Evolutionary conservation across 1,139 yeast genomes (phyloP).

Genomic region (Hyphopichia fennica): DNA sequence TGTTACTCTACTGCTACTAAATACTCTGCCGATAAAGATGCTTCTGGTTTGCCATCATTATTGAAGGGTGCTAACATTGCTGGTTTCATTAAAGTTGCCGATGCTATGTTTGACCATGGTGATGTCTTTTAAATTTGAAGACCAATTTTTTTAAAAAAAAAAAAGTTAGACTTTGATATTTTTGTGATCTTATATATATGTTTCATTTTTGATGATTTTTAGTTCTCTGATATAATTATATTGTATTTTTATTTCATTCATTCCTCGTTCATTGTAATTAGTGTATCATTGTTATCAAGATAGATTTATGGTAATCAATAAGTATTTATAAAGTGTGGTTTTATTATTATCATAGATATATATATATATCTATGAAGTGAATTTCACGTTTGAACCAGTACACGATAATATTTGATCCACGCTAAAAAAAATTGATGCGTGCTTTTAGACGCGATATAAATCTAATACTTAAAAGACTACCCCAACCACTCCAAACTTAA

Average conservation of each 20-base stretch:
- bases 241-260: not conserved
- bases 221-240: not conserved
- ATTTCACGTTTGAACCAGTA: too few species aligned
- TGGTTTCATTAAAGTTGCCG: constrained; percentile 97
- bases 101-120: constrained; percentile 98
- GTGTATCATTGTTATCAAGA: too few species aligned
- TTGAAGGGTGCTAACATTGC: constrained; percentile 99
- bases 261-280: not conserved
- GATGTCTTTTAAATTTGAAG: constrained; percentile 55
- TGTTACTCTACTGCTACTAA: constrained; percentile 85
- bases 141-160: too few species aligned
- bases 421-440: too few species aligned
- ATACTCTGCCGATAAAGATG: constrained; percentile 70
- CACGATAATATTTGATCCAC: too few species aligned
- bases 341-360: too few species aligned
- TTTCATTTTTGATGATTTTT: not conserved
- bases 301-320: too few species aligned
- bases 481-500: too few species aligned
- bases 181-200: not conserved
- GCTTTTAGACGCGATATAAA: too few species aligned
- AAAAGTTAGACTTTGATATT: not conserved
- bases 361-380: too few species aligned
- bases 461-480: too few species aligned
- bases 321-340: too few species aligned
- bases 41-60: constrained; percentile 73